Evolutionary conservation across 1,139 yeast genomes (phyloP), one percentile per base, ranked within the genome.

Genomic region (Yarrowia galli): DNA sequence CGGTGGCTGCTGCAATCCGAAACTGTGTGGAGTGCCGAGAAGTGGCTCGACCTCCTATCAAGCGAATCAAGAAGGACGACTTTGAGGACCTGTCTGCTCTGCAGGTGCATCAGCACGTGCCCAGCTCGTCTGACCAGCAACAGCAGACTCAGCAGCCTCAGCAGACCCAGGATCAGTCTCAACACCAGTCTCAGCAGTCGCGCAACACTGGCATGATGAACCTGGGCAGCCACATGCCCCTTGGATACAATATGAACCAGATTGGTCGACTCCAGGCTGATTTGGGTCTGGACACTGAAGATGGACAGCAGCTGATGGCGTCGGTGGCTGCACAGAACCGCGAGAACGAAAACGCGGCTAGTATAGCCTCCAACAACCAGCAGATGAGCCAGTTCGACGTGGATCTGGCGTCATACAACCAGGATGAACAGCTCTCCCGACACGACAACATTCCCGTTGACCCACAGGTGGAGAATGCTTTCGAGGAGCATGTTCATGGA

Each of bases 1-100:
- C 97, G 0, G 97, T 91, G 0, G 88, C 90, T 0, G 86, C 87
- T 49, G 96, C 92, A 1, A 88, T 93, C 66, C 83, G 89, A 69
- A 85, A 87, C 69, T 95, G 99, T 76, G 81, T 84, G 1, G 89
- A 87, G 68, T 93, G 98, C 77, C 83, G 91, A 66, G 85, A 83
- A 23, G 74, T 81, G 9, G 70, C 74, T 16, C 71, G 76, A 4
- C 77, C 76, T 12, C 72, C 76, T 16, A 72, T 76, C 20, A 74
- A 73, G 66, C 67, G 76, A 13, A 66, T 69, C 56, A 72, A 72
- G 68, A 71, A 72, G 64, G 72, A 70, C 16, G 68, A 68, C 20
- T 69, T 45, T 32, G 69, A 67, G 15, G 68, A 65, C 15, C 20
- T 53, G 61, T 49, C 61, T 20, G 63, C 49, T 32, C 54, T 43